Percentiles rank a stretch among this genome's conserved stretches.
phyloP scores from a whole-genome alignment of 371 early-diverging fungal genomes.

The Mortierella sp. region DNA sequence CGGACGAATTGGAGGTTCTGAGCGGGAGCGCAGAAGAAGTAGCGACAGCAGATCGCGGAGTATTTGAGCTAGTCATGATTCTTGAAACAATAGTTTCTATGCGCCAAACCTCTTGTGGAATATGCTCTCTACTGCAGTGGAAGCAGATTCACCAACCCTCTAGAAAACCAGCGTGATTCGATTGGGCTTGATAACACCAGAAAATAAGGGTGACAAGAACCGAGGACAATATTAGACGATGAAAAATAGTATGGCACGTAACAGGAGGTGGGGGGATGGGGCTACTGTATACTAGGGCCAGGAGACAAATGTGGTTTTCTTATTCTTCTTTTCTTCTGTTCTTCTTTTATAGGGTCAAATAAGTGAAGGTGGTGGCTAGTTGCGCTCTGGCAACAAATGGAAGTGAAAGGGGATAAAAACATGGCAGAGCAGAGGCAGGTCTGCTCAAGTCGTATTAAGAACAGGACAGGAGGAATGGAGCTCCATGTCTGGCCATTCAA shows the following conservation, averaged over 20 bases:
- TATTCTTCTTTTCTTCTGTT: too few relatives aligned
- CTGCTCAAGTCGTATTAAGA: not conserved
- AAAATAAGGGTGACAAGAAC: not conserved
- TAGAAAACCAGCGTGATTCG: not conserved
- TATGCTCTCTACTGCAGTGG: not conserved
- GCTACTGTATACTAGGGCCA: not conserved
- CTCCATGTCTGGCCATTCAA: not conserved
- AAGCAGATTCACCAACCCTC: not conserved
- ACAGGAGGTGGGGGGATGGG: too few relatives aligned
- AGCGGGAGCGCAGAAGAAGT: not conserved
- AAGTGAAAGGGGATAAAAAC: not conserved
- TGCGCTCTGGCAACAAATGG: not conserved
- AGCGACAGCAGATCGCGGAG: not conserved
- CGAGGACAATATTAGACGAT: not conserved
- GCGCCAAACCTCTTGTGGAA: not conserved
- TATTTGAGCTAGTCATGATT: not conserved
- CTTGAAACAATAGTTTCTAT: not conserved
- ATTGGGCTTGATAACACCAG: not conserved
- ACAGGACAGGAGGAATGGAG: not conserved
- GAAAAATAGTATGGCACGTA: not conserved
- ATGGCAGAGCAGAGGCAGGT: too few relatives aligned
- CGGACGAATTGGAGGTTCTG: not conserved
- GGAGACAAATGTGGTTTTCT: slow-evolving; percentile 15
- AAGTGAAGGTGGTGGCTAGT: not conserved
- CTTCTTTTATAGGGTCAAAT: not conserved